Base-by-base conservation (phyloP, 2,329 filamentous ascomycete genomes). In the Didymella keratinophila region DNA sequence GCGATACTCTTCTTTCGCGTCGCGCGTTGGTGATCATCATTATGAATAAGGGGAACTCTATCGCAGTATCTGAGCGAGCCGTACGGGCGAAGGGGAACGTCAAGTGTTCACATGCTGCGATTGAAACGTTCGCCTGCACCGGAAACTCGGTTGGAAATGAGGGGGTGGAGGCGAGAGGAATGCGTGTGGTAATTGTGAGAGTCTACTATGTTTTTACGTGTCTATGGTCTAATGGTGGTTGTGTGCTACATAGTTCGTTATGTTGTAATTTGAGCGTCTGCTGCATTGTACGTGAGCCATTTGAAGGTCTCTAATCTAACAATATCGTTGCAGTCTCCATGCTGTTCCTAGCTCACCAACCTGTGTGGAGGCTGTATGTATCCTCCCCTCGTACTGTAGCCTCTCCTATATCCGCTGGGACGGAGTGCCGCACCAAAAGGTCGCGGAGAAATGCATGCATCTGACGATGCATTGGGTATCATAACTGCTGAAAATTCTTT, bases 321-420 rank as follows among this genome's bases (percentile, higher is more conserved):
- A 58, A 54, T 54, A 58, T 54, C 50, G 56, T 54, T 58, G 56
- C 56, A 54, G 56, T 58, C 46, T 46, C 41, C 20, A 28, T 45
- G 23, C 45, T 45, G 25, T 46, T 3, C 44, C 30, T 32, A 36
- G 44, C 49, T 53, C 44, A 49, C 49, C 32, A 9, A 37, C n/a
- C 16, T 42, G 30, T 52, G 28, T 20, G 30, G 30, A 16, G 30
- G 55, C 49, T 30, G 28, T 47, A 23, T 48, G 49, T 58, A 48
- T 58, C 56, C 50, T 50, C 39, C 44, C 28, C 39, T 34, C 37
- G 39, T 45, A 21, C 48, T 34, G 18, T 58, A 16, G 23, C 56
- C 10, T 50, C 39, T 5, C 32, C 32, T 34, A 5, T 46, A 16
- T 50, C 34, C 27, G 21, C 25, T 50, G 18, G 11, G 12, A 36